Evolutionary conservation across 176 grass and related monocot species (phyloP).

Genomic region (Pontederia crassipes): DNA sequence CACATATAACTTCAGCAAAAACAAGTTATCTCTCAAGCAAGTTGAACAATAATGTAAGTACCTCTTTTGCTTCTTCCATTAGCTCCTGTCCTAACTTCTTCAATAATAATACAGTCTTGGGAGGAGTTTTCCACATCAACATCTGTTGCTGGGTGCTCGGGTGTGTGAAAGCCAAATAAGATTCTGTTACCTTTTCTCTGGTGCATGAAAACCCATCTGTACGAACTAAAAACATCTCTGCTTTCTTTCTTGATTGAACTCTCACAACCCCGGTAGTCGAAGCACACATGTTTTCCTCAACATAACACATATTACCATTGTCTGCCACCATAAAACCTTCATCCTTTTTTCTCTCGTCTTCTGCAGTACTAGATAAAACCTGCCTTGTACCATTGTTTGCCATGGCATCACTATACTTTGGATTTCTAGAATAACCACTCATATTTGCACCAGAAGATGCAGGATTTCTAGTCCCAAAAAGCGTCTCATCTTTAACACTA

Average conservation of each 20-base stretch:
- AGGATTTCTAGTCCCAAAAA: slow-evolving; percentile 37
- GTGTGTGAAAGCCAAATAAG: slow-evolving; percentile 85
- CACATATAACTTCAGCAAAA: too few species aligned
- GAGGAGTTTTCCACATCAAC: slow-evolving; percentile 99
- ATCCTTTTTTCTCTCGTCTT: slow-evolving; percentile 31
- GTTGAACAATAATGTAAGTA: slow-evolving; percentile 12
- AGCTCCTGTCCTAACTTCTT: slow-evolving; percentile 94
- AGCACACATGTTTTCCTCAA: slow-evolving; percentile 69
- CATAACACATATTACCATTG: slow-evolving; percentile 25
- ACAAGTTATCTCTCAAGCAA: slow-evolving; percentile 7
- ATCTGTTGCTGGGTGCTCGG: slow-evolving; percentile 97
- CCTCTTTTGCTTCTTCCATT: slow-evolving; percentile 99
- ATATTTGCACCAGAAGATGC: slow-evolving; percentile 24
- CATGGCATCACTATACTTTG: slow-evolving; percentile 16
- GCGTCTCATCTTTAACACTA: slow-evolving; percentile 37
- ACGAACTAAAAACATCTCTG: slow-evolving; percentile 95
- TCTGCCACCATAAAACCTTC: slow-evolving; percentile 21
- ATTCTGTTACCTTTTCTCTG: slow-evolving; percentile 98
- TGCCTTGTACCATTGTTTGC: slow-evolving; percentile 24
- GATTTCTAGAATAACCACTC: slow-evolving; percentile 21
- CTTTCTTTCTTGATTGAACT: slow-evolving; percentile 91
- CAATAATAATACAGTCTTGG: slow-evolving; percentile 81
- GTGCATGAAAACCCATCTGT: slow-evolving; percentile 94
- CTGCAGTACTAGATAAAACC: slow-evolving; percentile 25
- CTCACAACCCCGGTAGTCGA: slow-evolving; percentile 79